Percentiles rank a stretch among this genome's conserved stretches.
phyloP scores from a whole-genome alignment of 2,329 filamentous ascomycete species.

The Calonectria pauciramosa region DNA sequence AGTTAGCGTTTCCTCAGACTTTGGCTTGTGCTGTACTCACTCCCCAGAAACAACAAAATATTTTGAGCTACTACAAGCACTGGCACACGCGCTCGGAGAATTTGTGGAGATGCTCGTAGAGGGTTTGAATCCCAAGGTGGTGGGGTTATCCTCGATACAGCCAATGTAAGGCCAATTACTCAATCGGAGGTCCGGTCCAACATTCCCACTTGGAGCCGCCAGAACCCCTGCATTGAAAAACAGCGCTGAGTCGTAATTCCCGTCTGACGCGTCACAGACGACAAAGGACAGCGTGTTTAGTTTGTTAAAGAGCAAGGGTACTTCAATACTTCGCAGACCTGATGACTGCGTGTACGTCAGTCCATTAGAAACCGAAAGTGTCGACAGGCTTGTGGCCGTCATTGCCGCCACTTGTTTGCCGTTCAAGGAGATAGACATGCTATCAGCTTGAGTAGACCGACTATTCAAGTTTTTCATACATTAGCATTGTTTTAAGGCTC shows the following conservation, averaged over 20 bases:
- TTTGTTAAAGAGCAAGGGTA: neutral
- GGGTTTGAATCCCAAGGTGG: neutral
- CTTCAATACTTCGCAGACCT: neutral
- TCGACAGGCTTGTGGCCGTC: too few species aligned
- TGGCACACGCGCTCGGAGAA: neutral
- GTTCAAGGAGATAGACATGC: neutral
- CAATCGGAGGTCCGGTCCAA: neutral
- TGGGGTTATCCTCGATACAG: neutral
- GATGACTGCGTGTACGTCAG: neutral
- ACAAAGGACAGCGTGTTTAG: neutral
- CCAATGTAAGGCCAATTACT: neutral
- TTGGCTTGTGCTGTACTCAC: neutral
- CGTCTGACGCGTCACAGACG: neutral
- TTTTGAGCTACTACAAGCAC: neutral
- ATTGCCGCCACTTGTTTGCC: neutral
- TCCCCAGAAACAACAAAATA: neutral
- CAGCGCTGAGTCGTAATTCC: neutral
- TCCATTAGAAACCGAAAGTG: too few species aligned
- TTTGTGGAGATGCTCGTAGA: neutral
- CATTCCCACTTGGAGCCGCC: neutral
- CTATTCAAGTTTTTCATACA: neutral
- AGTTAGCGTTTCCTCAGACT: neutral
- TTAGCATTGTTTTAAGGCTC: neutral
- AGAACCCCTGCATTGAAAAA: neutral
- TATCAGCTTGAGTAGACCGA: neutral